Conservation (phyloP, 371 early-diverging fungal genomes). For the Apophysomyces trapeziformis region DNA sequence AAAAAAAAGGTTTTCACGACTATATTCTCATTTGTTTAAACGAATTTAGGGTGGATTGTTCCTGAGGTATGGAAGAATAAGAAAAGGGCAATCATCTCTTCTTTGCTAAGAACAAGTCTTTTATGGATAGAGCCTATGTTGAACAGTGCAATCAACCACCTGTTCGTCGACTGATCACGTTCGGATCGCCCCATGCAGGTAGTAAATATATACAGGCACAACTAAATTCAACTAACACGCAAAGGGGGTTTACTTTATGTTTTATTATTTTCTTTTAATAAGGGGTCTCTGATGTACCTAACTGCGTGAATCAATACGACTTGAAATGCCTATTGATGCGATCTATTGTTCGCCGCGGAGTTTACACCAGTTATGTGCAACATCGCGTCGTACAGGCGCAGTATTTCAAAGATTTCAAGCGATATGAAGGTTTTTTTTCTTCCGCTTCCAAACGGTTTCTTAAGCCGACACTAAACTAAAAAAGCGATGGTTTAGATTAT, state of each 20-base stretch:
- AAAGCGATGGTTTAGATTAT: constrained; percentile 54
- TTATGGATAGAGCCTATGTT: constrained; percentile 67
- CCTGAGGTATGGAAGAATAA: constrained; percentile 43
- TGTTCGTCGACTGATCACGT: constrained; percentile 81
- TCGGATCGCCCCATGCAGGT: constrained; percentile 86
- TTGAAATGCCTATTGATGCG: constrained; percentile 71
- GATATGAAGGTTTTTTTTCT: constrained; percentile 42
- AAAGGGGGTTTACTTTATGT: background rate
- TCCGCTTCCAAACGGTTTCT: background rate
- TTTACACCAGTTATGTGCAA: constrained; percentile 82
- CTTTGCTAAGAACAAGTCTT: background rate
- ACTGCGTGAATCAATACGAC: constrained; percentile 62
- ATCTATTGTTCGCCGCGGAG: constrained; percentile 67
- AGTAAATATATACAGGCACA: constrained; percentile 10
- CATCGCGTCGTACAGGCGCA: constrained; percentile 90
- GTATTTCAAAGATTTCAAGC: constrained; percentile 79
- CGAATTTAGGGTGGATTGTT: constrained; percentile 60
- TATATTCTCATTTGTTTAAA: background rate
- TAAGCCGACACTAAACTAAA: background rate
- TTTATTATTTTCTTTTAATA: background rate
- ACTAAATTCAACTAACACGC: background rate
- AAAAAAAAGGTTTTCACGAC: too few relatives aligned
- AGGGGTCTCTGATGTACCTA: constrained; percentile 69
- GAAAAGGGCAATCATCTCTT: background rate
- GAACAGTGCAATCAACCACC: constrained; percentile 81